Base-by-base conservation (phyloP, 805 yeast species). In the Myxozyma vanderwaltii region DNA sequence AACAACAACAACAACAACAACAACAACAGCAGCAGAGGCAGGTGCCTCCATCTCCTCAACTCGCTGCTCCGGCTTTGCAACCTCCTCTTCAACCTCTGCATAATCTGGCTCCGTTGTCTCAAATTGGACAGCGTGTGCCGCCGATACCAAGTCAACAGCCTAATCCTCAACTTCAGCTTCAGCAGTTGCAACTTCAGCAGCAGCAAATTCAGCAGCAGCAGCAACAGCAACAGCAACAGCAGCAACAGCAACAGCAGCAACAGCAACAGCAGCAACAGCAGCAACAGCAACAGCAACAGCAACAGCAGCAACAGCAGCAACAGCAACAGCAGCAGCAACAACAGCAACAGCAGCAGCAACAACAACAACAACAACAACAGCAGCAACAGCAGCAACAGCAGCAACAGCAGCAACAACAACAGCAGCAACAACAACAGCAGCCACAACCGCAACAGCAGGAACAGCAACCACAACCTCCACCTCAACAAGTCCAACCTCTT, bases 161-260 rank as follows among this genome's bases (percentile, higher is more conserved):
- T 26, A 44, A 58, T 12, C 49, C 24, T 13, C 52, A 41, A 27
- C 46, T 31, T 7, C 57, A 31, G 39, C 57, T n/a, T 23, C 38
- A 24, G 41, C 60, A 56, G 31, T 51, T 24, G 23, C 46, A 29
- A 8, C 38, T 29, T 40, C 58, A 54, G 46, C 58, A 47, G 45
- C 51, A 49, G 39, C 45, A 31, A 17, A 13, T n/a, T 24, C 39
- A 21, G 12, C 53, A 19, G n/a, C 58, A 23, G 19, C 31, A n/a
- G 44, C 54, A 48, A 44, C 36, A 24, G 29, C 58, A 29, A 12
- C 55, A 21, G 19, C 27, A 29, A 19, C 56, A 26, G 17, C 46
- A 38, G 35, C 49, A 35, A 27, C 54, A 39, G 13, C 50, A 39
- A 15, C 46, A 23, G 24, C 54, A 29, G n/a, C 40, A 19, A 17